Evolutionary conservation across 805 yeast species (phyloP).

Genomic region (Teunomyces panamensis): DNA sequence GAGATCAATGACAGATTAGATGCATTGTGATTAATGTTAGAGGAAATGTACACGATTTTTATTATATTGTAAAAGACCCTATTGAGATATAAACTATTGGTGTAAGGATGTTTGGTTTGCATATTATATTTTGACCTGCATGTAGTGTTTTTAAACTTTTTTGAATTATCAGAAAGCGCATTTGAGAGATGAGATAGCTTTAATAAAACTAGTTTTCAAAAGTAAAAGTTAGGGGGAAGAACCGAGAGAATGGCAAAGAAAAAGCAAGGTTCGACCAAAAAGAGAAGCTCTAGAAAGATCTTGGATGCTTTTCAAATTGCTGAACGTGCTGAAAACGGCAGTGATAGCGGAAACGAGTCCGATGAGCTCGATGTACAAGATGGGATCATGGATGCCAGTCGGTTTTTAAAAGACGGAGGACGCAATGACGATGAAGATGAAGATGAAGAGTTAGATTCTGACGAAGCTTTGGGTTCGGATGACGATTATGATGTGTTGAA

Average conservation of each 20-base stretch:
- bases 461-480: conserved; percentile 83
- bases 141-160: not conserved
- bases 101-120: not conserved
- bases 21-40: conserved; percentile 53
- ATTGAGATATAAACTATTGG: not conserved
- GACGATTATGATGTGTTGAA: conserved; percentile 63
- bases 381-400: conserved; percentile 43
- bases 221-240: too few relatives aligned
- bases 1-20: conserved; percentile 96
- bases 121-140: not conserved
- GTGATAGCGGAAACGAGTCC: conserved; percentile 14
- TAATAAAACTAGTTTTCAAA: not conserved
- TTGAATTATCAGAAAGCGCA: not conserved
- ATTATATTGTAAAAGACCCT: not conserved
- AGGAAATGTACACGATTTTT: not conserved
- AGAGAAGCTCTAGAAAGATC: conserved; percentile 35
- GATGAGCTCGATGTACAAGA: conserved; percentile 27
- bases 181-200: not conserved
- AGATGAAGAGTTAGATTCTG: conserved; percentile 74
- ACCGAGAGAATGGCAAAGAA: conserved; percentile 8
- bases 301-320: conserved; percentile 46
- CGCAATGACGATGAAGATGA: conserved; percentile 21
- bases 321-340: conserved; percentile 33
- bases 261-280: conserved; percentile 21
- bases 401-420: conserved; percentile 25